phyloP scores from a whole-genome alignment of 2,329 filamentous ascomycete species.

The Byssochlamys sp. region DNA sequence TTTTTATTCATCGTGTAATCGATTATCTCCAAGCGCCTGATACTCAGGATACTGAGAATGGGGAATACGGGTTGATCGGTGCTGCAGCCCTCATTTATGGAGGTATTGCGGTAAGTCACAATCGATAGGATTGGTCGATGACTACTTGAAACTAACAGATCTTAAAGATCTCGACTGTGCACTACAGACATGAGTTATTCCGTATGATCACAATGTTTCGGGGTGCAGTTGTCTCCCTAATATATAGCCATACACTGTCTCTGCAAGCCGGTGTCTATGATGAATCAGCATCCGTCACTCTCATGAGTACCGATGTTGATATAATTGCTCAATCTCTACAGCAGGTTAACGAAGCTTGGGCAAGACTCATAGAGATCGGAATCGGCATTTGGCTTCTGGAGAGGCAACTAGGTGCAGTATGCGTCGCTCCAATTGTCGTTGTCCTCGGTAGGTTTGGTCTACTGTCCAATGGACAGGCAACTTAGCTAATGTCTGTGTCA shows the following conservation, averaged over 20 bases:
- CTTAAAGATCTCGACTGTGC: slow-evolving; percentile 19
- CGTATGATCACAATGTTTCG: slow-evolving; percentile 30
- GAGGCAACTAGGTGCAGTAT: slow-evolving; percentile 23
- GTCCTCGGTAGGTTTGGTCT: slow-evolving; percentile 15
- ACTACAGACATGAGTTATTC: slow-evolving; percentile 26
- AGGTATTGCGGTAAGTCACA: too few species aligned
- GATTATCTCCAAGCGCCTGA: too few species aligned
- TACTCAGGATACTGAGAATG: too few species aligned
- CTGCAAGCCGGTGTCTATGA: slow-evolving; percentile 22
- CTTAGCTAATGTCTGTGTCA: slow-evolving; percentile 2
- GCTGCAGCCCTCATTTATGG: too few species aligned
- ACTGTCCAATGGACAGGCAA: background rate
- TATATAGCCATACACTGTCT: slow-evolving; percentile 39
- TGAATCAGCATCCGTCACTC: slow-evolving; percentile 33
- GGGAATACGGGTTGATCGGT: too few species aligned
- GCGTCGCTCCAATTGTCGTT: slow-evolving; percentile 22
- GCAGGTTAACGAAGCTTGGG: slow-evolving; percentile 20
- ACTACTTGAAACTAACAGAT: background rate
- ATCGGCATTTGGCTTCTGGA: slow-evolving; percentile 25
- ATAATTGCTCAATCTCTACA: background rate
- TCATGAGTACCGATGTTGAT: slow-evolving; percentile 42
- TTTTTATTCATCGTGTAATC: too few species aligned
- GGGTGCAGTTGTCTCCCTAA: slow-evolving; percentile 33
- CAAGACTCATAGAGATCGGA: slow-evolving; percentile 25
- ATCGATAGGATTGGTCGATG: background rate